phyloP scores from a whole-genome alignment of 352 stramenopile species.

The Lagenidium sp. region DNA sequence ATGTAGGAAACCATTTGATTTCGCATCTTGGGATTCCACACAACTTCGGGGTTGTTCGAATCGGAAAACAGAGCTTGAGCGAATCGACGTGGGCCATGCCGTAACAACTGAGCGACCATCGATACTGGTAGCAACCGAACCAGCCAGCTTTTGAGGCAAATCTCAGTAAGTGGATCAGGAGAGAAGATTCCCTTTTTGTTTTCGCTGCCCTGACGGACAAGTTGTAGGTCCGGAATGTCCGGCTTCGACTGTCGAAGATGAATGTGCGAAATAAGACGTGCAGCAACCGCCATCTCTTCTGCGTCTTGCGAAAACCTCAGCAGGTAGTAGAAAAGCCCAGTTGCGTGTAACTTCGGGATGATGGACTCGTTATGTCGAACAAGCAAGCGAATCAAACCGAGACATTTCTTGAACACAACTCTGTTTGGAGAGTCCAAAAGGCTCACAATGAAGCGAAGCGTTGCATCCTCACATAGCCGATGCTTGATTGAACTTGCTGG shows the following conservation, averaged over 20 bases:
- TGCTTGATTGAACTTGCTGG: conserved; percentile 73
- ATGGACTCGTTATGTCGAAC: conserved; percentile 81
- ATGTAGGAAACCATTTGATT: conserved; percentile 83
- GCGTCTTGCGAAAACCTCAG: conserved; percentile 71
- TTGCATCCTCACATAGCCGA: conserved; percentile 63
- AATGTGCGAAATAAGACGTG: conserved; percentile 70
- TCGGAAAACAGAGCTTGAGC: conserved; percentile 74
- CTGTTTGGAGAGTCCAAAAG: conserved; percentile 76
- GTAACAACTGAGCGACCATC: conserved; percentile 78
- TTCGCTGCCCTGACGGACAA: conserved; percentile 65
- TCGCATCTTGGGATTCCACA: conserved; percentile 82
- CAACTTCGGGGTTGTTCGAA: conserved; percentile 78
- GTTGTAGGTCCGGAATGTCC: conserved; percentile 41
- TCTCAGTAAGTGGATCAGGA: conserved; percentile 69
- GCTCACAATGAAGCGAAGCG: conserved; percentile 70
- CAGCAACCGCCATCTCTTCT: conserved; percentile 77
- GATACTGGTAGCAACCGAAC: conserved; percentile 75
- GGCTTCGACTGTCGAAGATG: conserved; percentile 72
- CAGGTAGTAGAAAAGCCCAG: conserved; percentile 84
- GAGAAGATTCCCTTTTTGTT: conserved; percentile 80
- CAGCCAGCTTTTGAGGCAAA: conserved; percentile 80
- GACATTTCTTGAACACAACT: conserved; percentile 78
- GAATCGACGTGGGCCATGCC: conserved; percentile 67
- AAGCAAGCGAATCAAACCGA: conserved; percentile 71
- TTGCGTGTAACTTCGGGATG: conserved; percentile 75